These are phyloP conservation scores for Endocalyx cinctus DNA, from an alignment of 2,329 filamentous ascomycete genomes.

Conservation along the genomic window DNA sequence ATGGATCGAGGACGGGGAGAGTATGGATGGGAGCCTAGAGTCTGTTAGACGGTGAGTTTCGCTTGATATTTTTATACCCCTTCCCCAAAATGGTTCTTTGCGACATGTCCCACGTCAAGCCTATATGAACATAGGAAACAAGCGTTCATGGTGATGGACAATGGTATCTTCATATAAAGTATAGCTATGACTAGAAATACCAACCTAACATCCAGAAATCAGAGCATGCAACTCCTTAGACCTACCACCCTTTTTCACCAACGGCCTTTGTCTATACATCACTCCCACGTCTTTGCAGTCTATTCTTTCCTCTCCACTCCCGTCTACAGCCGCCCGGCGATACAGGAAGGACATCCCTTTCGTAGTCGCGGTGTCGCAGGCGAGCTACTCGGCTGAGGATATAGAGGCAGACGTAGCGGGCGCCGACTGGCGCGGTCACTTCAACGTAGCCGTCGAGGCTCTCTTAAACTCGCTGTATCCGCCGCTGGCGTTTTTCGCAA, in stretches of 20 bases:
- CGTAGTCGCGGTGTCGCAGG: constrained; percentile 9
- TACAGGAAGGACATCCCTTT: constrained; percentile 12
- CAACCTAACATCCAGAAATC: no score
- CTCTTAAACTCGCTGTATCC: constrained; percentile 9
- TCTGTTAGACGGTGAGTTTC: constrained; percentile 9
- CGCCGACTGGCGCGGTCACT: constrained; percentile 11
- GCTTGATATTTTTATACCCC: no score
- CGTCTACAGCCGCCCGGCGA: constrained; percentile 6
- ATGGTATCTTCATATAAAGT: no score
- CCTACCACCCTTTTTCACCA: constrained; percentile 7
- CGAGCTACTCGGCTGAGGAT: constrained; percentile 1
- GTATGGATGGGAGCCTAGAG: constrained; percentile 6
- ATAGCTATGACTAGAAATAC: no score
- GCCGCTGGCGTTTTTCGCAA: constrained; percentile 4
- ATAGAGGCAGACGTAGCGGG: constrained; percentile 7
- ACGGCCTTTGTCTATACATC: constrained; percentile 10
- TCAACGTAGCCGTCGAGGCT: constrained; percentile 13
- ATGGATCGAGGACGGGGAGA: constrained; percentile 11
- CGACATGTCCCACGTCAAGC: neutral
- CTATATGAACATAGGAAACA: no score
- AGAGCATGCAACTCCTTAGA: constrained; percentile 6
- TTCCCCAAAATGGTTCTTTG: neutral
- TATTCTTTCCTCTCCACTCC: constrained; percentile 9
- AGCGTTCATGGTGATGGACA: no score
- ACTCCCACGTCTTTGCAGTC: constrained; percentile 9